phyloP scores from a whole-genome alignment of 2,329 filamentous ascomycete genomes.

The Onygenales sp. region DNA sequence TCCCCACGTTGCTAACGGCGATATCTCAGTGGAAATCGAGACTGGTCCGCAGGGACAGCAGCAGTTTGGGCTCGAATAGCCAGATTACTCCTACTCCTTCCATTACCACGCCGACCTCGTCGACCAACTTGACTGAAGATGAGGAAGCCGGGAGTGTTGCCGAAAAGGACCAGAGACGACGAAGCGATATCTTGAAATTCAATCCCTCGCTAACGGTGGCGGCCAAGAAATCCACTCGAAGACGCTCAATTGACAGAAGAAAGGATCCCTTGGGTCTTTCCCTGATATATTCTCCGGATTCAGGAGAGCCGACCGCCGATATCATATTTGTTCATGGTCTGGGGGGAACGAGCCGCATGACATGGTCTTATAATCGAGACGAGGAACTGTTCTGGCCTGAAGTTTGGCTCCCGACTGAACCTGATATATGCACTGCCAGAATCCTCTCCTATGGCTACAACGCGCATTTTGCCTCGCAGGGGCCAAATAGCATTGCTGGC shows the following conservation, averaged over 20 bases:
- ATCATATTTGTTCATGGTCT: slow-evolving; percentile 35
- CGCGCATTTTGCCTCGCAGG: slow-evolving; percentile 7
- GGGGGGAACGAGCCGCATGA: slow-evolving; percentile 28
- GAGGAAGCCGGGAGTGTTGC: background rate
- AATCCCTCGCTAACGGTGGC: background rate
- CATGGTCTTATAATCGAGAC: slow-evolving; percentile 30
- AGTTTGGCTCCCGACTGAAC: slow-evolving; percentile 25
- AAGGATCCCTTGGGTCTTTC: slow-evolving; percentile 1
- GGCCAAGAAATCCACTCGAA: background rate
- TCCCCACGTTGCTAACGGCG: too few species aligned
- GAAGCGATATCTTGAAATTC: background rate
- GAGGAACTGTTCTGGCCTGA: slow-evolving; percentile 30
- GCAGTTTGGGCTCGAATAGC: background rate
- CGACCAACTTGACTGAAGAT: background rate
- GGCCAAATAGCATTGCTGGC: background rate
- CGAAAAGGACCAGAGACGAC: background rate
- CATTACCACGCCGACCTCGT: background rate
- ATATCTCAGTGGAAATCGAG: background rate
- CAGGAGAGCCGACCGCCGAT: slow-evolving; percentile 20
- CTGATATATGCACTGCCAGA: slow-evolving; percentile 10
- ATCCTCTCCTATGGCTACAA: slow-evolving; percentile 19
- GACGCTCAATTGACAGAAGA: background rate
- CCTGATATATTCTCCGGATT: background rate
- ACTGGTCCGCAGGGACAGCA: background rate
- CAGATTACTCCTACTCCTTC: background rate